Conservation (phyloP, 768 basidiomycete genomes). For the Amanita rubescens region DNA sequence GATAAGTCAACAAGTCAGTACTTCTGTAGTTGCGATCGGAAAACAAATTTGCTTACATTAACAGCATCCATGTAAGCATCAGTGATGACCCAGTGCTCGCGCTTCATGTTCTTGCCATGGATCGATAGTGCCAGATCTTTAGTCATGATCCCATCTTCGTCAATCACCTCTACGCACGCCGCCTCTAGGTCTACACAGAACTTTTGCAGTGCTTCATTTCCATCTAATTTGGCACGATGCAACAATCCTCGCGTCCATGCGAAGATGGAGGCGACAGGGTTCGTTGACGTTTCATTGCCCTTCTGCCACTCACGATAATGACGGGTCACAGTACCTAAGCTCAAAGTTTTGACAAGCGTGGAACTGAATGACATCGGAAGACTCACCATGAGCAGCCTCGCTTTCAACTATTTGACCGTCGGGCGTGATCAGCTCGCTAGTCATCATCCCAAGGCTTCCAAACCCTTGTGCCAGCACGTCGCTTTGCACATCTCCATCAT, state of each 20-base stretch:
- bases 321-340: constrained; percentile 75
- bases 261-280: constrained; percentile 97
- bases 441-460: constrained; percentile 98
- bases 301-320: constrained; percentile 98
- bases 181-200: constrained; percentile 81
- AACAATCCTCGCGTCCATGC: constrained; percentile 96
- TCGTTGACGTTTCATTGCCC: constrained; percentile 95
- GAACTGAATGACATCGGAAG: background rate
- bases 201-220: constrained; percentile 59
- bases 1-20: background rate
- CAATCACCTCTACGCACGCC: constrained; percentile 88
- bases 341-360: background rate
- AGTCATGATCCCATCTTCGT: constrained; percentile 88
- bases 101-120: constrained; percentile 83
- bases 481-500: constrained; percentile 83
- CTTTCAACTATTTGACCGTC: constrained; percentile 90
- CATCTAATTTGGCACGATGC: constrained; percentile 89
- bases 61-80: constrained; percentile 92
- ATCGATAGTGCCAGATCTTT: constrained; percentile 95
- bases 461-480: constrained; percentile 98
- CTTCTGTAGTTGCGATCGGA: background rate
- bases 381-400: constrained; percentile 87
- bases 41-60: constrained; percentile 46
- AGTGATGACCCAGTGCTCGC: constrained; percentile 96
- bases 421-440: constrained; percentile 88